Percentiles rank a stretch among this genome's conserved stretches.
phyloP scores from a whole-genome alignment of 192 early-diverging fungal species.

The Coemansia sp. region DNA sequence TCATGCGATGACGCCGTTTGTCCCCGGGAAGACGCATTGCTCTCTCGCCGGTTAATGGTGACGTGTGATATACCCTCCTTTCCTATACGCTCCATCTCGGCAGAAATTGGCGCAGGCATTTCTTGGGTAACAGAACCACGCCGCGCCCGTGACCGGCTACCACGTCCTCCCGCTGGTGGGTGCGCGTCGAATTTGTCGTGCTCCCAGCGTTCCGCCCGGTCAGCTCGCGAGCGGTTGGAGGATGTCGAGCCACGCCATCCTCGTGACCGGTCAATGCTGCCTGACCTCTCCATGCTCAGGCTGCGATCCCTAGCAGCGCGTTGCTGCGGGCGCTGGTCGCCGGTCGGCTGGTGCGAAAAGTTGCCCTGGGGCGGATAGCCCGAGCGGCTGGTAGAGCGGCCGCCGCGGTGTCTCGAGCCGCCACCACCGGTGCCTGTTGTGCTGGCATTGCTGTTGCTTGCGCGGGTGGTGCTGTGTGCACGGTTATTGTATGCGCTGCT shows the following conservation, averaged over 20 bases:
- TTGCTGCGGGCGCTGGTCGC: background rate
- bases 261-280: conserved; percentile 24
- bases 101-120: no score
- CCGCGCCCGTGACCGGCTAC: conserved; percentile 5
- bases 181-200: conserved; percentile 34
- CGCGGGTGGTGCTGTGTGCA: background rate
- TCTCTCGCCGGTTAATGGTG: conserved; percentile 39
- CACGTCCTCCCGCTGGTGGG: background rate
- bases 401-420: conserved; percentile 13
- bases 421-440: conserved; percentile 7
- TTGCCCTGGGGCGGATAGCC: conserved; percentile 5
- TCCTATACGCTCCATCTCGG: conserved; percentile 32
- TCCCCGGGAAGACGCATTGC: conserved; percentile 32
- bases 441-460: background rate
- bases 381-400: conserved; percentile 31
- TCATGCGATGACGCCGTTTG: conserved; percentile 22
- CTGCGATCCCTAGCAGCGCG: conserved; percentile 38
- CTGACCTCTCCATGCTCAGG: conserved; percentile 32
- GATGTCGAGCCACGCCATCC: conserved; percentile 22
- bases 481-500: conserved; percentile 1
- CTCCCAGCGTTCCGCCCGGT: conserved; percentile 37
- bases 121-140: conserved; percentile 13
- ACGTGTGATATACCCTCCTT: conserved; percentile 48
- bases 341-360: background rate
- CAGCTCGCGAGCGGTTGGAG: conserved; percentile 11